A percentile compares a stretch with the other conserved stretches of the same genome.
These are phyloP conservation scores for Dalbergia cochinchinensis DNA, from an alignment of 306 rosid genomes.

Conservation along the genomic window DNA sequence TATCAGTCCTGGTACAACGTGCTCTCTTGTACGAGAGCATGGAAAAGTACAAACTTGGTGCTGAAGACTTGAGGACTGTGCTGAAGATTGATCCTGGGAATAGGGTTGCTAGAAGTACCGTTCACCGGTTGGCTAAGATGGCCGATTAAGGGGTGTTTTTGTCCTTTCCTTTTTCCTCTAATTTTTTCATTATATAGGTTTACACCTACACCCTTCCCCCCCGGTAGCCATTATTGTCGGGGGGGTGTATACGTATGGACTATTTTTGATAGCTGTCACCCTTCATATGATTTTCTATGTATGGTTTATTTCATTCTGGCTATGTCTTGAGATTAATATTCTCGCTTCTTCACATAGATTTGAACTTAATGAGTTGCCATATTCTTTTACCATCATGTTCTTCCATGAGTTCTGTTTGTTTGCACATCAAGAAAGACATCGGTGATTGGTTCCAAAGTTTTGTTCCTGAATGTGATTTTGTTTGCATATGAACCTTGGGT, in stretches of 20 bases:
- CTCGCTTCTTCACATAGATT: slow-evolving; percentile 40
- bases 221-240: slow-evolving; percentile 31
- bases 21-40: slow-evolving; percentile 96
- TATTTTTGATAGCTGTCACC: slow-evolving; percentile 35
- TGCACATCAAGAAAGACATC: slow-evolving; percentile 28
- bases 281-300: slow-evolving; percentile 45
- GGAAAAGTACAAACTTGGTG: slow-evolving; percentile 98
- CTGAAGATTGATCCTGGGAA: slow-evolving; percentile 90
- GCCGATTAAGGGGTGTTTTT: slow-evolving; percentile 66
- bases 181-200: slow-evolving; percentile 32
- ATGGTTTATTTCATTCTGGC: slow-evolving; percentile 47
- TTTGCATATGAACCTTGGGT: neutral
- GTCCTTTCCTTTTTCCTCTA: slow-evolving; percentile 3
- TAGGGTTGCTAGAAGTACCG: slow-evolving; percentile 92
- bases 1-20: slow-evolving; percentile 88
- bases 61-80: slow-evolving; percentile 91
- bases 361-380: slow-evolving; percentile 40
- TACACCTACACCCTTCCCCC: slow-evolving; percentile 42
- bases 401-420: slow-evolving; percentile 34
- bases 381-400: slow-evolving; percentile 29
- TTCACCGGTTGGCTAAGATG: slow-evolving; percentile 87
- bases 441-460: neutral
- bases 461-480: neutral
- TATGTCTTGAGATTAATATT: slow-evolving; percentile 49
- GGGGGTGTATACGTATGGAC: slow-evolving; percentile 49